These are phyloP conservation scores for Tylopilus subfusipes DNA, from an alignment of 768 basidiomycete genomes.

Conservation along the genomic window DNA sequence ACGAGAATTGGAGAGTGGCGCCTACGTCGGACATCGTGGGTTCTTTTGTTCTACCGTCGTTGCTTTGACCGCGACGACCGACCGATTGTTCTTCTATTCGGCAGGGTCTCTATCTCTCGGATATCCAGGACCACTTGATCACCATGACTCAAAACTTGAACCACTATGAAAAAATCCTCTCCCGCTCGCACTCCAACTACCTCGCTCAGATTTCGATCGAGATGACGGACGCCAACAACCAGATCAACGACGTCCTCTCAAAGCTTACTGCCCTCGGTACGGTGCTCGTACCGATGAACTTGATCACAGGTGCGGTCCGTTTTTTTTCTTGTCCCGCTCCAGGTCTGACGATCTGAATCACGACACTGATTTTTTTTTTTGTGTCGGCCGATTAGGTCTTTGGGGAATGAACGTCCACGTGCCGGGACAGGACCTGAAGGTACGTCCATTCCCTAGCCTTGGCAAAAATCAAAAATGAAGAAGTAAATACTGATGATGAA, in stretches of 20 bases:
- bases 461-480: too few relatives aligned
- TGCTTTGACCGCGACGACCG: not conserved
- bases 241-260: slow-evolving; percentile 97
- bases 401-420: slow-evolving; percentile 99
- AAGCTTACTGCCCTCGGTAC: slow-evolving; percentile 98
- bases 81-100: not conserved
- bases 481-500: not conserved
- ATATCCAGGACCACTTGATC: slow-evolving; percentile 98
- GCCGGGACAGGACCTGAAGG: slow-evolving; percentile 69
- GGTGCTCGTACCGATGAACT: slow-evolving; percentile 94
- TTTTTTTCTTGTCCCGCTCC: not conserved
- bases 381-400: slow-evolving; percentile 48
- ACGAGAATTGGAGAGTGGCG: slow-evolving; percentile 98
- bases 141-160: slow-evolving; percentile 99
- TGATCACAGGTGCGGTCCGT: slow-evolving; percentile 72
- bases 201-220: slow-evolving; percentile 99
- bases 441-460: slow-evolving; percentile 15
- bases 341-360: not conserved
- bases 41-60: slow-evolving; percentile 5
- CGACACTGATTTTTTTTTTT: not conserved
- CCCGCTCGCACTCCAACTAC: slow-evolving; percentile 98
- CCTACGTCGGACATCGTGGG: slow-evolving; percentile 94
- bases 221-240: slow-evolving; percentile 99
- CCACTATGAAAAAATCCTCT: slow-evolving; percentile 99
- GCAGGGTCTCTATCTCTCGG: slow-evolving; percentile 90